Evolutionary conservation across 805 yeast genomes (phyloP), one percentile per base, ranked within the genome.

Genomic region (Debaryomyces tyrocola): DNA sequence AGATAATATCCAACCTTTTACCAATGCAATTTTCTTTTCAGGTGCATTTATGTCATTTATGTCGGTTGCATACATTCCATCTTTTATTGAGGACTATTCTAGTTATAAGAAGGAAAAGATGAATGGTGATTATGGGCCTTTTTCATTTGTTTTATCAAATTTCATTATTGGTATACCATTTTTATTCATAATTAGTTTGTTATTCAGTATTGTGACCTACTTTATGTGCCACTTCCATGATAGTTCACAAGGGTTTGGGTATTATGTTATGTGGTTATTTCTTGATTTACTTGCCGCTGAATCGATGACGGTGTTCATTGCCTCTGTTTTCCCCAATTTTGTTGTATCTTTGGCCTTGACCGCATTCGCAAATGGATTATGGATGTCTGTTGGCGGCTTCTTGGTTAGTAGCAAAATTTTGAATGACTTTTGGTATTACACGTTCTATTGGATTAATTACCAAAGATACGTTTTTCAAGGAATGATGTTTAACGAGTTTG

Each of bases 11-110:
- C 69, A 64, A 40, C 70, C 71, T 4, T 63, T 66, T 10, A 65
- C 60, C 41, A 61, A 60, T 42, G 74, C 72, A 12, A 63, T 70
- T 35, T 70, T 70, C 57, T 70, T 70, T 52, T 64, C 70, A 14
- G 74, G 73, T n/a, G 75, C 75, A 8, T 70, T 70, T 53, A 70
- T 69, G 74, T 68, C 73, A n/a, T 69, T 69, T 48, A 70, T 70
- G 75, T 59, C 73, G 1, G 75, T 70, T 29, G 75, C 74, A 3
- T 69, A 69, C 47, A 66, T 70, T 43, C 75, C 74, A 11, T 60
- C 75, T 8, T 69, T 59, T 46, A 49, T 70, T 15, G 74, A 69
- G 50, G 74, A 69, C 45, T 61, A 52, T 45, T 46, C 51, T 6
- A 44, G 64, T 12, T 69, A 51, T 50, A 54, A 50, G 35, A 63